Conservation (phyloP, 805 yeast species). For the Cyberlindnera maclurae region DNA sequence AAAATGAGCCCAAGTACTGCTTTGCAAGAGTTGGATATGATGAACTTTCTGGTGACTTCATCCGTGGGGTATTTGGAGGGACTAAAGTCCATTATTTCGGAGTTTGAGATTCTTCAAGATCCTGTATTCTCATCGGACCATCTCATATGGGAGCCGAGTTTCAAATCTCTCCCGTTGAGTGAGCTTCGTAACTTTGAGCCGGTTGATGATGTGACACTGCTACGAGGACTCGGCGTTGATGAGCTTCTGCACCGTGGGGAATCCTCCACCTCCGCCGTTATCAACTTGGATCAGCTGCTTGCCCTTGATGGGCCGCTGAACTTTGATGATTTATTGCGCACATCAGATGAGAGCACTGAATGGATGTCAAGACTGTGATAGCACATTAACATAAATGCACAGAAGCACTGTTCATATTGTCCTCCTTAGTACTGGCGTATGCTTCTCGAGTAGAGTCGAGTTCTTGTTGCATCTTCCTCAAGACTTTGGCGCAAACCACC, state of each 20-base stretch:
- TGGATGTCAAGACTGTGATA: conserved; percentile 1
- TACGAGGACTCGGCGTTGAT: conserved; percentile 4
- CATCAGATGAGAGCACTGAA: conserved; percentile 1
- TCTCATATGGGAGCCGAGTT: conserved; percentile 21
- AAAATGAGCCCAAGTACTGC: conserved; percentile 11
- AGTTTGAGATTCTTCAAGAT: conserved; percentile 11
- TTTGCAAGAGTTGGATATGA: conserved; percentile 14
- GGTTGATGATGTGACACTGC: conserved; percentile 2
- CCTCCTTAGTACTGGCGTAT: no score
- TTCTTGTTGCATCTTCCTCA: no score
- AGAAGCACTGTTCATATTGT: no score
- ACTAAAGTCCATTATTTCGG: background rate
- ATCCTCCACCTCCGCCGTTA: background rate
- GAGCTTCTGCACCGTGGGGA: background rate
- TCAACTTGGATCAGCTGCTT: conserved; percentile 5
- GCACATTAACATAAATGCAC: no score
- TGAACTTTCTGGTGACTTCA: conserved; percentile 13
- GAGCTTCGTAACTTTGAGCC: conserved; percentile 1
- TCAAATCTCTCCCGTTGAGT: conserved; percentile 7
- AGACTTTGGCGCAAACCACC: no score
- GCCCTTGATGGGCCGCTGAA: background rate
- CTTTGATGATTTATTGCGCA: conserved; percentile 1
- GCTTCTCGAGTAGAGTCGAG: no score
- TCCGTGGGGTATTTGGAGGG: conserved; percentile 5
- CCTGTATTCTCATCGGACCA: conserved; percentile 8